Evolutionary conservation across 2,329 filamentous ascomycete genomes (phyloP), one percentile per base, ranked within the genome.

Genomic region (Colletotrichum sp.): DNA sequence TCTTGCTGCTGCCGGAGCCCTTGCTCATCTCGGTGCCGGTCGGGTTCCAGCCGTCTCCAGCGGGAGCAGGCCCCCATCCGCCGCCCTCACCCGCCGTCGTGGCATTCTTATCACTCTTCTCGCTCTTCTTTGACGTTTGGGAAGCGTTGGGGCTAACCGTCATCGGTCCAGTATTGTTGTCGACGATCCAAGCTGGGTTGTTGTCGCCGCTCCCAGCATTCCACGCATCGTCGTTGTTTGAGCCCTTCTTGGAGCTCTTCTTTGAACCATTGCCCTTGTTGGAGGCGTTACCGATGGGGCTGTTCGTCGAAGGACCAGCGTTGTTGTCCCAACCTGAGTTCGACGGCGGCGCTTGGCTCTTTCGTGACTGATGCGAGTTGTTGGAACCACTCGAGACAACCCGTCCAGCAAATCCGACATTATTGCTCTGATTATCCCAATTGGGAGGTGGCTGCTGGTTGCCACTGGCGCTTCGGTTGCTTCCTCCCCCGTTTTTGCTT

Each of bases 251-350:
- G 28, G 55, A 59, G 34, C 66, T 69, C 16, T 59, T 71, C 34
- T 70, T 75, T 5, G 71, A 72, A 28, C 75, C 67, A 10, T 69
- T 69, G 59, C 66, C 63, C 18, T 76, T 77, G n/a, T 71, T 72
- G 13, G 68, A 68, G 16, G 30, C 30, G 36, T 69, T 44, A 18
- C 57, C 73, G n/a, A 73, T 34, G n/a, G 59, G 62, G 28, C 59
- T 66, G 32, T 72, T 72, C 57, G 64, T 77, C 16, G 62, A 77
- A 15, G 77, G 77, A 16, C 77, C 77, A 21, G 69, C 66, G 32
- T 78, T 78, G 49, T 73, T 78, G 28, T 77, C 76, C 76, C 76
- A 77, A 16, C 69, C 69, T 21, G 39, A 66, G 66, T 74, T 73
- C 5, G 59, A 64, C 13, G 74, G 68, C 9, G 71, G 28, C 12